Conservation (phyloP, 495 filamentous ascomycete species). For the Daldinia decipiens region DNA sequence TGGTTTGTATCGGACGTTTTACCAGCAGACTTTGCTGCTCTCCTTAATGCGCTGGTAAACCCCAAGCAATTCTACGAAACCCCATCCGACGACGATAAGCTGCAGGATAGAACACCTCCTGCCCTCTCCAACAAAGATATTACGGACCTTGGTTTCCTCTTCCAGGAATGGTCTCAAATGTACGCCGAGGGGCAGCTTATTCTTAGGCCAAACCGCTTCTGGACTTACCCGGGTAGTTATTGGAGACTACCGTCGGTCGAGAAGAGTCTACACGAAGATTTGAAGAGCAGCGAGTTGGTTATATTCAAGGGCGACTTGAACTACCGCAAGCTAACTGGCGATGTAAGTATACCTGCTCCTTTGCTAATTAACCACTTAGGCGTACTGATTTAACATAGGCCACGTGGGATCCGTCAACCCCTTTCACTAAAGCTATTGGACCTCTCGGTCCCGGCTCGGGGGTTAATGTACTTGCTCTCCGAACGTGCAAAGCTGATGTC, state of each 20-base stretch:
- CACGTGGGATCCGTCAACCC: conserved; percentile 87
- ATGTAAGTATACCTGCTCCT: conserved; percentile 67
- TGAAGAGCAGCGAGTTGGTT: conserved; percentile 87
- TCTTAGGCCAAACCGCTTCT: conserved; percentile 84
- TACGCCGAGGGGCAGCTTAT: conserved; percentile 84
- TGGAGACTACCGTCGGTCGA: conserved; percentile 82
- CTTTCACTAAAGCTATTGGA: conserved; percentile 86
- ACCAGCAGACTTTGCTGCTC: conserved; percentile 80
- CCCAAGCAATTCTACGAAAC: conserved; percentile 80
- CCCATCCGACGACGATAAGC: conserved; percentile 70
- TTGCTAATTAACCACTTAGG: conserved; percentile 7
- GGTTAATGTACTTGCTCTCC: conserved; percentile 81
- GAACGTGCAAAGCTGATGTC: conserved; percentile 95
- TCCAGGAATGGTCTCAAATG: conserved; percentile 79
- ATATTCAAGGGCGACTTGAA: conserved; percentile 98
- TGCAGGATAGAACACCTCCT: conserved; percentile 62
- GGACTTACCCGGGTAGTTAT: conserved; percentile 85
- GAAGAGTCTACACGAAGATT: conserved; percentile 74
- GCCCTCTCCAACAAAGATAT: conserved; percentile 74
- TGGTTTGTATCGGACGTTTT: conserved; percentile 99
- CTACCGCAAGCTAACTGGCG: conserved; percentile 88
- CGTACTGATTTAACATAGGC: conserved; percentile 59
- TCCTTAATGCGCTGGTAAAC: conserved; percentile 78
- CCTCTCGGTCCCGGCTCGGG: conserved; percentile 83
- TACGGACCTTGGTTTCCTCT: conserved; percentile 76